These are phyloP conservation scores for Diaporthe sp. DNA, from an alignment of 2,329 filamentous ascomycete species.

Conservation along the genomic window DNA sequence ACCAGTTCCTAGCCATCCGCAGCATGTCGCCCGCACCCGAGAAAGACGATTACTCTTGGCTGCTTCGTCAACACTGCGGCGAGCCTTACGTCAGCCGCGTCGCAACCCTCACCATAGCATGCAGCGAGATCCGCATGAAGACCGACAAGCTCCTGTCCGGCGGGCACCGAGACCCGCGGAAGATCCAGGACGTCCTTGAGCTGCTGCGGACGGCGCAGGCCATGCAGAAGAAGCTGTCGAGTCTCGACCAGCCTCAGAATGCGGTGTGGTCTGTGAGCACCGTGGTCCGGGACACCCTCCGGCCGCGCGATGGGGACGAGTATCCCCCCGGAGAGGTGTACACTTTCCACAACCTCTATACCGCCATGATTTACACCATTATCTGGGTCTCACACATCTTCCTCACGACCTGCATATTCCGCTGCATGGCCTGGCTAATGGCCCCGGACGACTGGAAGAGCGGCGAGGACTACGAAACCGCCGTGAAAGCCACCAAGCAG, in stretches of 20 bases:
- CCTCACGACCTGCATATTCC: constrained; percentile 43
- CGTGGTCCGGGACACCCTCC: background rate
- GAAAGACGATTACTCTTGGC: constrained; percentile 41
- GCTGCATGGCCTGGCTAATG: constrained; percentile 43
- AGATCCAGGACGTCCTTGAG: constrained; percentile 11
- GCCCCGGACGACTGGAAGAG: constrained; percentile 40
- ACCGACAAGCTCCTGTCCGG: constrained; percentile 80
- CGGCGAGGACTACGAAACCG: constrained; percentile 40
- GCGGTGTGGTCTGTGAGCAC: constrained; percentile 29
- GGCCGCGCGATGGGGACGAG: constrained; percentile 28
- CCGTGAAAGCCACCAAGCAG: constrained; percentile 38
- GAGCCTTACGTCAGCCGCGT: constrained; percentile 39
- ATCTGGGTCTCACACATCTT: constrained; percentile 43
- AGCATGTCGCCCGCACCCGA: constrained; percentile 41
- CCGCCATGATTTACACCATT: constrained; percentile 41
- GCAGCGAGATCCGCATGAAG: constrained; percentile 42
- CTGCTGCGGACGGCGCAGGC: constrained; percentile 30
- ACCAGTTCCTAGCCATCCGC: constrained; percentile 42
- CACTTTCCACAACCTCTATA: constrained; percentile 41
- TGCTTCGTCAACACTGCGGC: constrained; percentile 41
- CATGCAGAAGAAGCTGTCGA: constrained; percentile 26
- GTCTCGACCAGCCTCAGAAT: constrained; percentile 15
- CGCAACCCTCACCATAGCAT: constrained; percentile 41
- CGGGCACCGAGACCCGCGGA: constrained; percentile 56
- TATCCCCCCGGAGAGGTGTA: constrained; percentile 39